These are phyloP conservation scores for Berberis thunbergii DNA, from an alignment of 164 flowering plant genomes.

Conservation along the genomic window DNA sequence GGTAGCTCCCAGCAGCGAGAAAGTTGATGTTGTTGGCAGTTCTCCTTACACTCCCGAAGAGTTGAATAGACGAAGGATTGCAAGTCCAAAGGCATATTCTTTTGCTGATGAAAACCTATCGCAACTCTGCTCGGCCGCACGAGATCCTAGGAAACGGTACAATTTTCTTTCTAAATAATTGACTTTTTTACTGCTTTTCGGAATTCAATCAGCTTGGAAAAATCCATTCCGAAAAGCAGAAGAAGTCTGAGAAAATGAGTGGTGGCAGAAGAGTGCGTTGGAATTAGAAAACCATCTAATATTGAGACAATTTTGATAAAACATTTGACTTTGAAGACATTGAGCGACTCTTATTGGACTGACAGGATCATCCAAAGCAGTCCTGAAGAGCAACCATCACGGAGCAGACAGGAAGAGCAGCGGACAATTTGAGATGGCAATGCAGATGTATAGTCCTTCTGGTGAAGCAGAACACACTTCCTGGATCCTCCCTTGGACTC, in stretches of 20 bases:
- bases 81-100: slow-evolving; percentile 13
- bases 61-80: slow-evolving; percentile 11
- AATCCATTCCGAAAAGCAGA: slow-evolving; percentile 9
- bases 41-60: slow-evolving; percentile 12
- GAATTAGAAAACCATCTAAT: slow-evolving; percentile 9
- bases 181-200: slow-evolving; percentile 47
- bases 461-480: slow-evolving; percentile 5
- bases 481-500: slow-evolving; percentile 2
- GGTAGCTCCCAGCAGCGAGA: slow-evolving; percentile 9
- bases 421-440: slow-evolving; percentile 9
- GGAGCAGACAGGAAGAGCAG: slow-evolving; percentile 12
- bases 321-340: slow-evolving; percentile 27
- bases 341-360: slow-evolving; percentile 38
- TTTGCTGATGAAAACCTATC: slow-evolving; percentile 37
- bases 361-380: slow-evolving; percentile 28
- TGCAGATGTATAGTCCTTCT: slow-evolving; percentile 2
- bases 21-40: slow-evolving; percentile 4
- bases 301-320: slow-evolving; percentile 17
- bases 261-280: slow-evolving; percentile 6
- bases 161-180: slow-evolving; percentile 12
- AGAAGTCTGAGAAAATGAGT: slow-evolving; percentile 11
- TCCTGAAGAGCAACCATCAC: slow-evolving; percentile 28
- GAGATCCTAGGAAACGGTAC: slow-evolving; percentile 30
- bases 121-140: slow-evolving; percentile 41
- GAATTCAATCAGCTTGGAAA: slow-evolving; percentile 23